A percentile compares a stretch with the other conserved stretches of the same genome.
Evolutionary conservation across 208 protist species (phyloP).

Genomic region (Angomonas desouzai): DNA sequence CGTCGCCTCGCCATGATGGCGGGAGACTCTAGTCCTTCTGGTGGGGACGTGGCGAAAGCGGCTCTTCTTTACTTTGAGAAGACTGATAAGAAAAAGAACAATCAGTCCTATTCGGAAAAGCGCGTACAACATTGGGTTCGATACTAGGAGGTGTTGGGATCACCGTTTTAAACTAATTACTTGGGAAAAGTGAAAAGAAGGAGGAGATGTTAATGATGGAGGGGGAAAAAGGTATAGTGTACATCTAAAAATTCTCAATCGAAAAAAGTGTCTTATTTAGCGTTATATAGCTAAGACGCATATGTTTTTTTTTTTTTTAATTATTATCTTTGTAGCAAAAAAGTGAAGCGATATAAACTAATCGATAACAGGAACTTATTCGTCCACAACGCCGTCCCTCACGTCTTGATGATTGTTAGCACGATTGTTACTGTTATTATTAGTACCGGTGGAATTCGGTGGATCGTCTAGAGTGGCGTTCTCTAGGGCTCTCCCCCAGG

Average conservation of each 20-base stretch:
- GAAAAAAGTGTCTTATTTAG: conserved; percentile 4
- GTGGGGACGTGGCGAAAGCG: conserved; percentile 68
- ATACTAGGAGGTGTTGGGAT: neutral
- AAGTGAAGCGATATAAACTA: too few species aligned
- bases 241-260: neutral
- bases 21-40: conserved; percentile 69
- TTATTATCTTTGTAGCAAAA: too few species aligned
- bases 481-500: conserved; percentile 40
- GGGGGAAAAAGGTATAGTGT: neutral
- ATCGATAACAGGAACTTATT: too few species aligned
- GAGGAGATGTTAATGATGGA: too few species aligned
- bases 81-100: conserved; percentile 22
- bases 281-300: too few species aligned
- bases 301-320: too few species aligned
- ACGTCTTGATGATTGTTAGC: too few species aligned
- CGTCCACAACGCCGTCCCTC: too few species aligned
- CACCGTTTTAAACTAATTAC: neutral
- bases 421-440: too few species aligned
- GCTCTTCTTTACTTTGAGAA: conserved; percentile 60
- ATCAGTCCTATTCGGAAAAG: conserved; percentile 27
- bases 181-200: too few species aligned
- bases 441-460: neutral
- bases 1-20: conserved; percentile 58
- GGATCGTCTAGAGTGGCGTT: conserved; percentile 18
- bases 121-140: conserved; percentile 16